A percentile compares a stretch with the other conserved stretches of the same genome.
These are phyloP conservation scores for Hypoxylon sp. DNA, from an alignment of 2,329 filamentous ascomycete genomes.

Conservation along the genomic window DNA sequence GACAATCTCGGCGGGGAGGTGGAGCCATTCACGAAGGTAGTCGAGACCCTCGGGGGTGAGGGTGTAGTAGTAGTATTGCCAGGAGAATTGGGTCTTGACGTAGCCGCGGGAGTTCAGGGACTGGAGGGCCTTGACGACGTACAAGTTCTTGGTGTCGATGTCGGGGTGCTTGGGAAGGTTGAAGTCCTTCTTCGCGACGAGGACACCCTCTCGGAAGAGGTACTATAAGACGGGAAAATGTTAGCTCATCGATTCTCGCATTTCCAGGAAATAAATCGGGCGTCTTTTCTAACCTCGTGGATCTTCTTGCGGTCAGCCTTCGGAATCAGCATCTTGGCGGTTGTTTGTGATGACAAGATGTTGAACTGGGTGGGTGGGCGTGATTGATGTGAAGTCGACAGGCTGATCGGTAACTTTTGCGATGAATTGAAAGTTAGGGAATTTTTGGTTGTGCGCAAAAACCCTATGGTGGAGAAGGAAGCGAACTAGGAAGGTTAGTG, in stretches of 20 bases:
- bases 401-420: slow-evolving; percentile 47
- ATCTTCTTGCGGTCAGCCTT: slow-evolving; percentile 99
- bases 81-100: slow-evolving; percentile 99
- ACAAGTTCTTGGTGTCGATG: slow-evolving; percentile 99
- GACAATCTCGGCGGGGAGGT: slow-evolving; percentile 99
- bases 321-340: slow-evolving; percentile 93
- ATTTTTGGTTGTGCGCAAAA: slow-evolving; percentile 56
- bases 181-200: slow-evolving; percentile 99
- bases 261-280: slow-evolving; percentile 18
- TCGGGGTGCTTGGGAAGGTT: slow-evolving; percentile 98
- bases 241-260: slow-evolving; percentile 45
- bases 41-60: slow-evolving; percentile 99
- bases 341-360: slow-evolving; percentile 66
- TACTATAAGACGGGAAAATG: slow-evolving; percentile 70
- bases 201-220: slow-evolving; percentile 94
- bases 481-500: slow-evolving; percentile 43
- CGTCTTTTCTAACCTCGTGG: slow-evolving; percentile 75
- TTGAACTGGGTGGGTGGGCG: slow-evolving; percentile 61
- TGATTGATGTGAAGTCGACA: slow-evolving; percentile 45
- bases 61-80: slow-evolving; percentile 99
- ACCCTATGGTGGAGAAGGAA: slow-evolving; percentile 52
- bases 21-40: slow-evolving; percentile 99
- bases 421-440: slow-evolving; percentile 51
- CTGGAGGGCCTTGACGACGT: slow-evolving; percentile 98
- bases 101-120: slow-evolving; percentile 98